Evolutionary conservation across 257 asterid genomes (phyloP), one percentile per base, ranked within the genome.

Genomic region (Petunia secreta): DNA sequence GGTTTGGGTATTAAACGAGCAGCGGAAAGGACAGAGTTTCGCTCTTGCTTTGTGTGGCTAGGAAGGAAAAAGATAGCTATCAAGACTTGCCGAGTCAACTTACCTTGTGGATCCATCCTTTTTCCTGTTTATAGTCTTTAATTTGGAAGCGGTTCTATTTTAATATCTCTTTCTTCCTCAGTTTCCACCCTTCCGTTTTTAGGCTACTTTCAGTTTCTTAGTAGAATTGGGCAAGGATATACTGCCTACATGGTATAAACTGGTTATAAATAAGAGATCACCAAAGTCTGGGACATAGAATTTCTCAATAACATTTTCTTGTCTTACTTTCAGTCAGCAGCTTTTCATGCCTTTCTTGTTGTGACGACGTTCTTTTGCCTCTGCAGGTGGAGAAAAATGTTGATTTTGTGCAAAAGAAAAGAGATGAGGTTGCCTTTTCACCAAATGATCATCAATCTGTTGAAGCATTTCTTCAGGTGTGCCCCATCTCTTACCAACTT

Each of bases 381-480:
- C 80, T 82, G 84, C 89, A 92, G 98, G 93, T 94, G 84, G 98
- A 96, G 88, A 91, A 86, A 81, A 94, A 92, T 87, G 95, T 89
- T 65, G 90, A 86, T 52, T 88, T 89, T 80, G 93, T 94, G 85
- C 98, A 92, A 91, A 92, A 82, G 85, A 94, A 89, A 89, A 94
- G 98, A 90, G 95, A 90, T 4, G 99, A 94, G 66, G 93, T 87
- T 39, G 75, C 97, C 75, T 92, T 89, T 88, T 96, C 98, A 46
- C 99, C 99, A 6, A 89, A 88, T 57, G 97, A 96, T 82, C 95
- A 92, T 80, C 90, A 89, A 85, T 89, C 92, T 1, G 98, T 78
- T 50, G 98, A 94, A 81, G 84, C 90, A 63, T 96, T 96, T 89
- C 97, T 96, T 84, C 98, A 90, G 99, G 98, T 94, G 81, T 63